Evolutionary conservation across 1,284 basidiomycete species (phyloP), one percentile per base, ranked within the genome.

Genomic region (Inonotus obliquus): DNA sequence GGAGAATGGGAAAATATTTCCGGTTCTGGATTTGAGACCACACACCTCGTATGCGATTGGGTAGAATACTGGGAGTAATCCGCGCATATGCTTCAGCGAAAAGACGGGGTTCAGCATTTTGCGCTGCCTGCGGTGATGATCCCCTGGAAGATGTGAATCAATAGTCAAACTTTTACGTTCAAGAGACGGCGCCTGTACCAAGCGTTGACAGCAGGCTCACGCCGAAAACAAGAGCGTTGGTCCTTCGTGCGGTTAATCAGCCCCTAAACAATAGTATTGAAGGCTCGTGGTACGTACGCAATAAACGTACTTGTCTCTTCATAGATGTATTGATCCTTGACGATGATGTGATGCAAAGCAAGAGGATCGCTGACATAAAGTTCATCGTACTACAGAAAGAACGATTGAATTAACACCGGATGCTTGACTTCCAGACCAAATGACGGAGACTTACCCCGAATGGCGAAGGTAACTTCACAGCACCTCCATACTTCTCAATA

Each of bases 311-410:
- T 37, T 7, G 69, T 62, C 25, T 68, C 66, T 23, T 70, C 70
- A 52, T 65, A 71, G 11, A 59, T 52, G 47, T 66, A 55, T 53
- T 67, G 67, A 23, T 73, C 70, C 54, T 72, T 72, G 39, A 70
- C 66, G 25, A 69, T n/a, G 29, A 73, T 69, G 23, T 59, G 58
- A 27, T 71, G 65, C 39, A 72, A 51, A 9, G 69, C 69, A 11
- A 59, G 59, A 3, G 70, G 69, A 57, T 73, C 71, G 41, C 64
- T 65, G 10, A 71, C 64, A 47, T 66, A 69, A 2, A 72, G 65
- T 13, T 65, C 54, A n/a, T 67, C 52, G 11, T 67, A 65, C 70
- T 71, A 32, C 35, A 41, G 39, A 19, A 38, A 49, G 17, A 14
- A 44, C 19, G 23, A 55, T 32, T 2, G 37, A 10, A 23, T 23